Base-by-base conservation (phyloP, 2,329 filamentous ascomycete genomes). In the Cytospora chrysosperma region DNA sequence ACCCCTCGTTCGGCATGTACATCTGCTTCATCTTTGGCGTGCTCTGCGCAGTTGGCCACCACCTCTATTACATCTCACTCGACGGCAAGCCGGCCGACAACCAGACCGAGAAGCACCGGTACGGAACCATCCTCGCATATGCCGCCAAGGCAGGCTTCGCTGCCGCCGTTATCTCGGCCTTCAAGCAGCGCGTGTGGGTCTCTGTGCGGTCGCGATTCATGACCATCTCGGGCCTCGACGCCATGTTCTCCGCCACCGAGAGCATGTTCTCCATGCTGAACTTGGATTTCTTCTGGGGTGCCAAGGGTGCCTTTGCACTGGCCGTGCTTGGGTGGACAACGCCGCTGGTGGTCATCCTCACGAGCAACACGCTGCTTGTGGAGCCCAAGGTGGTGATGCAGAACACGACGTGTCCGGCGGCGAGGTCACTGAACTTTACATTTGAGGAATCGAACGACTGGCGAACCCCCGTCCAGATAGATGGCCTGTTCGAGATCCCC, bases 231-330 rank as follows among this genome's bases (percentile, higher is more conserved):
- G 71, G 69, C 4, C 59, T 77, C 40, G 75, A 76, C 64, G 72
- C 74, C 9, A 64, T 77, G 56, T 77, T 77, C 59, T 70, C 72
- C 0, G 85, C 78, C 9, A 68, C 70, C 2, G 69, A 70, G 30
- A 67, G 70, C 53, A 56, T 71, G 28, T 28, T 65, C 12, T 83
- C 84, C 77, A 86, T 86, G 67, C 85, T 86, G 85, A 52, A 87
- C 69, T 59, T 76, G 77, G 67, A 69, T 65, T 68, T 74, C 34
- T 56, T 68, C 7, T 63, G 52, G 24, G 65, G 63, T 28, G 73
- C 55, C 76, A 84, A 51, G 84, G 85, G 59, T 82, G 85, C 70
- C 2, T 63, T 66, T 15, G 55, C 63, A 4, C 52, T 72, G 54
- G 70, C 69, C 19, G 54, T 68, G 1, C 71, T 71, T 55, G 69